Base-by-base conservation (phyloP, 1,284 basidiomycete species). In the Cerrena zonata region DNA sequence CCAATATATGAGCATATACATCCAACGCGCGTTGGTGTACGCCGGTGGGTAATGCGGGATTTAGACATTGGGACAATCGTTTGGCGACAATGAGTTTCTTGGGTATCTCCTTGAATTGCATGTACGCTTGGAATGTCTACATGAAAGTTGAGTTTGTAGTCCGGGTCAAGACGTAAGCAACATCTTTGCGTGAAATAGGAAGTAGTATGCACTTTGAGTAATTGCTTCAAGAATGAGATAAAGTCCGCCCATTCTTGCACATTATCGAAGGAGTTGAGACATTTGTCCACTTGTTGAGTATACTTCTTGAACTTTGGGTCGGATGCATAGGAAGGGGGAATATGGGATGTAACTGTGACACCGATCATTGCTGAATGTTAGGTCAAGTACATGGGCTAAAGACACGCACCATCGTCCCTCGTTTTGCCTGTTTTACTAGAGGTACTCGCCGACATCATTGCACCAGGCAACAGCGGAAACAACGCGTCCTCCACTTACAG, bases 221-320 rank as follows among this genome's bases (percentile, higher is more conserved):
- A 71, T 55, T 94, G 87, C 60, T 94, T 94, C 63, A 99, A 73
- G 70, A 99, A 99, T 40, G 95, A 89, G 65, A 98, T 98, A 68
- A 95, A 99, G 74, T 99, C 96, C 52, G 96, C 95, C 96, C 96
- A 99, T 73, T 99, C 96, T 55, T 95, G 91, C 54, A 98, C 92
- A 64, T 84, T 91, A 65, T 98, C 94, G 62, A 99, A 99, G 1
- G 91, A 88, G 57, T 86, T 89, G 24, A 99, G 76, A 56, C 90
- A 91, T 66, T 89, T 88, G 66, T 99, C 96, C 48, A 99, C 89
- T 60, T 91, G 85, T 48, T 86, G 81, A 0, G 86, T 78, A 69
- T 94, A 98, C 71, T 97, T 97, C 76, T 91, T 93, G 75, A 88
- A 99, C 67, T 94, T 94, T n/a, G 90, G 85, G 69, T 99, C 95